Percentiles rank a stretch among this genome's conserved stretches.
Conservation (phyloP, 2,329 filamentous ascomycete genomes). For the Chrysoporthe puriensis region DNA sequence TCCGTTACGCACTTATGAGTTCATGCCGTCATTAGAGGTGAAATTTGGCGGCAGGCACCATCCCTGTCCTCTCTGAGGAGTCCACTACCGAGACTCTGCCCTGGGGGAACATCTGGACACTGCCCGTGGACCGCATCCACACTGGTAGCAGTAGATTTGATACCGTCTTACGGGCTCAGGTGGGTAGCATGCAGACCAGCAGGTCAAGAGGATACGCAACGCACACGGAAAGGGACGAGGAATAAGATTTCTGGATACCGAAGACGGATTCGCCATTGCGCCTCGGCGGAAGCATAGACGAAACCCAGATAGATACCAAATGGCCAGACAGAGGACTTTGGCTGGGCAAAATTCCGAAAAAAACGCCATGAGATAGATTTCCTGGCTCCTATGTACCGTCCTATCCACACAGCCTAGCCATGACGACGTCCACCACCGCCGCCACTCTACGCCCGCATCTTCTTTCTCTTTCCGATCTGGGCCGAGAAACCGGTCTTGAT, state of each 20-base stretch:
- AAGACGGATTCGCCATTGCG: background rate
- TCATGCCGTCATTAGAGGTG: slow-evolving; percentile 25
- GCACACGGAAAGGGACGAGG: background rate
- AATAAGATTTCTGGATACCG: background rate
- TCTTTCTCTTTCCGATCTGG: slow-evolving; percentile 98
- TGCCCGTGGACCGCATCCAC: background rate
- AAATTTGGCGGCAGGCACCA: slow-evolving; percentile 23
- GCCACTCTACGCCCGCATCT: slow-evolving; percentile 75
- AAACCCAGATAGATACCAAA: slow-evolving; percentile 2
- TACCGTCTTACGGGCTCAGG: background rate
- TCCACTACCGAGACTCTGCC: slow-evolving; percentile 1
- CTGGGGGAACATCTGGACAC: background rate
- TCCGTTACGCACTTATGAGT: background rate
- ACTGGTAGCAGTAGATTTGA: background rate
- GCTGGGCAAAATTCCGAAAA: background rate
- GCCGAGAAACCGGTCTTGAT: slow-evolving; percentile 99
- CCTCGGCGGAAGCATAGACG: background rate
- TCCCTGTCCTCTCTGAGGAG: slow-evolving; percentile 5
- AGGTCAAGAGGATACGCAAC: background rate
- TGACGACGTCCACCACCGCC: slow-evolving; percentile 8
- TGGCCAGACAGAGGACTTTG: background rate
- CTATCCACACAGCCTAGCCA: slow-evolving; percentile 8
- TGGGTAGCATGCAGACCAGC: background rate
- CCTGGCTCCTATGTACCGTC: slow-evolving; percentile 22
- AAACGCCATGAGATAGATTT: slow-evolving; percentile 4